These are phyloP conservation scores for Pneumocystis jirovecii DNA, from an alignment of 1,139 yeast species.

Conservation along the genomic window DNA sequence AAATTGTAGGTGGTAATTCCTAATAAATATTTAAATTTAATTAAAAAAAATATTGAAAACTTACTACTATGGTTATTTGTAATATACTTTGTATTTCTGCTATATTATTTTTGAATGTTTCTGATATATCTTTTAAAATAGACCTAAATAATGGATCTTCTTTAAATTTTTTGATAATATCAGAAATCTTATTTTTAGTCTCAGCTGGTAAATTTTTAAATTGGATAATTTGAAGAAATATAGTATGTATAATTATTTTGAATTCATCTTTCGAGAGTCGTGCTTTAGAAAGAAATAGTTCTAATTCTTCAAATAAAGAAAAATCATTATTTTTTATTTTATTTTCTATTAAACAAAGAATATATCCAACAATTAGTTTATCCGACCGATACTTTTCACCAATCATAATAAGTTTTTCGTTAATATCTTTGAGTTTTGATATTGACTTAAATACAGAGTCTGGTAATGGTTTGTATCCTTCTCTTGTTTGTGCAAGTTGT, in stretches of 20 bases:
- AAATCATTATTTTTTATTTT: not conserved
- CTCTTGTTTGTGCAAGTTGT: conserved; percentile 19
- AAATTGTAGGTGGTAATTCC: not conserved
- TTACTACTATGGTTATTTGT: not conserved
- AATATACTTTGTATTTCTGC: not conserved
- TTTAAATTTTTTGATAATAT: not conserved
- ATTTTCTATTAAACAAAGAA: not conserved
- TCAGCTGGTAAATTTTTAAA: not conserved
- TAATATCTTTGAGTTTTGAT: conserved; percentile 11
- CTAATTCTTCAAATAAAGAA: not conserved
- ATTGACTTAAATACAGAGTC: conserved; percentile 2
- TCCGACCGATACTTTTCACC: conserved; percentile 10
- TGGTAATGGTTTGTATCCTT: conserved; percentile 7
- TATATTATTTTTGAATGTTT: not conserved
- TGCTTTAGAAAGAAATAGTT: not conserved
- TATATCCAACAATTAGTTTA: conserved; percentile 7
- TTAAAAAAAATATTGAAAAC: not conserved
- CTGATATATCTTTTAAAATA: not conserved
- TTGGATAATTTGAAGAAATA: not conserved
- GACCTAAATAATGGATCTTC: not conserved
- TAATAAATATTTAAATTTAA: not conserved
- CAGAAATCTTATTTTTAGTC: not conserved
- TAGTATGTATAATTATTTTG: not conserved
- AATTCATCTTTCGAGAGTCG: not conserved
- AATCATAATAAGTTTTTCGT: conserved; percentile 7